A percentile compares a stretch with the other conserved stretches of the same genome.
Evolutionary conservation across 805 yeast genomes (phyloP).

Genomic region (Schwanniomyces sp.): DNA sequence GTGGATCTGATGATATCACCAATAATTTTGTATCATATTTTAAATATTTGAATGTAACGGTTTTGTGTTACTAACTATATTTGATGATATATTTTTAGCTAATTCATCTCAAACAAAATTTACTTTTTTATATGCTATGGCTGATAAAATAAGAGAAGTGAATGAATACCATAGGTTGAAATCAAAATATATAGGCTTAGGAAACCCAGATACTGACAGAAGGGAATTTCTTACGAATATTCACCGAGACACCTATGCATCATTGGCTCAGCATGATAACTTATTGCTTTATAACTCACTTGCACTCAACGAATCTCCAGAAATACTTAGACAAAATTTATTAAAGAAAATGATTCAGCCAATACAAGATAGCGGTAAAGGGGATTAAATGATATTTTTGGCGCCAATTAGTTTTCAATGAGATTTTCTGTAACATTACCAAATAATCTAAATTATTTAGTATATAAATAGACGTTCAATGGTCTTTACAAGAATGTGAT

Average conservation of each 20-base stretch:
- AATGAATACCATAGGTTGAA: constrained; percentile 34
- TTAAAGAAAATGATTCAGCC: constrained; percentile 36
- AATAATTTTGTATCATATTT: background rate
- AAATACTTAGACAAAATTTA: constrained; percentile 27
- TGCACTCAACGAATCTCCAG: constrained; percentile 44
- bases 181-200: constrained; percentile 70
- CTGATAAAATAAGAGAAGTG: constrained; percentile 40
- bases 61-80: background rate
- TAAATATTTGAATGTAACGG: background rate
- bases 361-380: background rate
- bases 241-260: constrained; percentile 64
- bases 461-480: too few relatives aligned
- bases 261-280: constrained; percentile 59
- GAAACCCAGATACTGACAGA: constrained; percentile 68
- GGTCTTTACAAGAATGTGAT: too few relatives aligned
- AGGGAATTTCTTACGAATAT: constrained; percentile 69
- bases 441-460: too few relatives aligned
- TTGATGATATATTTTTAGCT: background rate
- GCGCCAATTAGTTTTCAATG: too few relatives aligned
- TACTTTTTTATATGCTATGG: constrained; percentile 20
- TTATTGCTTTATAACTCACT: constrained; percentile 54
- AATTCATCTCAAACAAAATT: background rate
- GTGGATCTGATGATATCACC: background rate
- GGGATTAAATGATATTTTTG: background rate
- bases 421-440: too few relatives aligned